These are phyloP conservation scores for Xanthoceras sorbifolium DNA, from an alignment of 345 rosid species.

Conservation along the genomic window DNA sequence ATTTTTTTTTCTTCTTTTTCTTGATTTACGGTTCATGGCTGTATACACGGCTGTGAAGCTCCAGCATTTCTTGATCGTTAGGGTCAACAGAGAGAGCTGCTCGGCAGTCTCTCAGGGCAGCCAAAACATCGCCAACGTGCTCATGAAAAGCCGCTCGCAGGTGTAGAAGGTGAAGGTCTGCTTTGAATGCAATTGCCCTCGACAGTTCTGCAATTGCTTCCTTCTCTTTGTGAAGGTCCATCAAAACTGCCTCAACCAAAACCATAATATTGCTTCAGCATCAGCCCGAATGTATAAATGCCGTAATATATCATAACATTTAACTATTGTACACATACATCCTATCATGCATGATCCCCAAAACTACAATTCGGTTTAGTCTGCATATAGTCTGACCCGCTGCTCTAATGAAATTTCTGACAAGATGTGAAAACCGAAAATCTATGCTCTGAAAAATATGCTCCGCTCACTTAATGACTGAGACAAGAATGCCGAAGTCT, in stretches of 20 bases:
- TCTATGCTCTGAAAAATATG: too few species aligned
- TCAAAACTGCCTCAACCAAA: conserved; percentile 61
- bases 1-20: not conserved
- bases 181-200: conserved; percentile 84
- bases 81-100: conserved; percentile 97
- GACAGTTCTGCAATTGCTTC: conserved; percentile 93
- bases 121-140: conserved; percentile 66
- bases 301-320: not conserved
- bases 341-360: not conserved
- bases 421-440: too few species aligned
- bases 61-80: conserved; percentile 89
- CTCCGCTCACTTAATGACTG: too few species aligned
- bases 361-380: not conserved
- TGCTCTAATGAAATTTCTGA: not conserved
- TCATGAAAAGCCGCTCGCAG: conserved; percentile 93
- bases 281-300: not conserved
- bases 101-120: conserved; percentile 83
- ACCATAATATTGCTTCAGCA: not conserved
- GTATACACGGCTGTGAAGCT: conserved; percentile 87
- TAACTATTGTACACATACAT: not conserved
- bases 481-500: too few species aligned
- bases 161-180: conserved; percentile 92
- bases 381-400: not conserved
- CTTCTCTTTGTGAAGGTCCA: conserved; percentile 83
- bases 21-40: conserved; percentile 76